phyloP scores from a whole-genome alignment of 257 asterid genomes.

The Solanum chmielewskii region DNA sequence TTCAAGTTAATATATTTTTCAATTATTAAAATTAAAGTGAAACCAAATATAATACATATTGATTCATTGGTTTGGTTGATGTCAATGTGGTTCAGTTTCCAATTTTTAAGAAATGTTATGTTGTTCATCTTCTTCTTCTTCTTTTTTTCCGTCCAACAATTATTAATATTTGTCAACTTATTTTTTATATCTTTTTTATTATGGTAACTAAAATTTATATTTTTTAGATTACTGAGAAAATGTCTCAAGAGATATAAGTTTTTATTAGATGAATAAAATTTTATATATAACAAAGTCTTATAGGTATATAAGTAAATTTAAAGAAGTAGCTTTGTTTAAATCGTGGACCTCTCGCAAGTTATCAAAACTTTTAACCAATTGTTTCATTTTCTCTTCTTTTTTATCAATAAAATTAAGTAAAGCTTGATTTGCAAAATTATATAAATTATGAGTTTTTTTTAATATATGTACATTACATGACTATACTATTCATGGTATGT shows the following conservation, averaged over 20 bases:
- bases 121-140: background rate
- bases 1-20: too few relatives aligned
- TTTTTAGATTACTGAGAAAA: background rate
- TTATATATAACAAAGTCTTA: too few relatives aligned
- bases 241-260: background rate
- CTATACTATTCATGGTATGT: background rate
- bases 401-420: too few relatives aligned
- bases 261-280: background rate
- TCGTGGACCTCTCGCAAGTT: too few relatives aligned
- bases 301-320: background rate
- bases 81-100: background rate
- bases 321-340: too few relatives aligned
- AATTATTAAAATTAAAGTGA: too few relatives aligned
- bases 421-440: too few relatives aligned
- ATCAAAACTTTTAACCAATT: too few relatives aligned
- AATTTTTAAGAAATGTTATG: too few relatives aligned
- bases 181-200: too few relatives aligned
- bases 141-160: background rate
- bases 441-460: background rate
- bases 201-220: background rate
- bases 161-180: too few relatives aligned
- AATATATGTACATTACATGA: background rate
- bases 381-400: background rate
- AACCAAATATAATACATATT: too few relatives aligned
- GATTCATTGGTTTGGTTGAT: background rate